A percentile compares a stretch with the other conserved stretches of the same genome.
Evolutionary conservation across 352 stramenopile species (phyloP).

Genomic region (Globisporangium lucens): DNA sequence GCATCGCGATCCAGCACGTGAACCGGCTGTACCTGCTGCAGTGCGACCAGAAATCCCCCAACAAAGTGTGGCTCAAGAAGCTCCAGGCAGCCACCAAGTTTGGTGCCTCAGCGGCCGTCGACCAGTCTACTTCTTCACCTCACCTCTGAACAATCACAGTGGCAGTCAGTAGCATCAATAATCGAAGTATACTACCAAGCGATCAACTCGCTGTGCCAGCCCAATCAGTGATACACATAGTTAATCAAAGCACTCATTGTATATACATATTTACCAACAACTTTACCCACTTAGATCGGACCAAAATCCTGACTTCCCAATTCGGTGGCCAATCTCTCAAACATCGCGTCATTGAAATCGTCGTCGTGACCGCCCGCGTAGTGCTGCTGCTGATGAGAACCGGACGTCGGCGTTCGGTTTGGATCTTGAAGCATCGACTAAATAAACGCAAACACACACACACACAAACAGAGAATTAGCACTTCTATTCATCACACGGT

Average conservation of each 20-base stretch:
- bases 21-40: slow-evolving; percentile 53
- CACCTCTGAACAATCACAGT: not conserved
- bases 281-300: slow-evolving; percentile 23
- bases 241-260: not conserved
- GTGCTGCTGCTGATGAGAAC: slow-evolving; percentile 13
- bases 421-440: slow-evolving; percentile 32
- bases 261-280: slow-evolving; percentile 11
- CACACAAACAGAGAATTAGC: not conserved
- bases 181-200: not conserved
- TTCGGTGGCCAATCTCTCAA: slow-evolving; percentile 40
- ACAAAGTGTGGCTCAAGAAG: slow-evolving; percentile 65
- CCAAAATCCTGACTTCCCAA: slow-evolving; percentile 39
- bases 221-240: too few species aligned
- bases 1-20: slow-evolving; percentile 42
- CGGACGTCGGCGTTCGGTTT: slow-evolving; percentile 7
- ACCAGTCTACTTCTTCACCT: not conserved
- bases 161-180: not conserved
- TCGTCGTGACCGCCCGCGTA: slow-evolving; percentile 26
- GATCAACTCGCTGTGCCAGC: too few species aligned
- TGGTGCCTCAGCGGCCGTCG: slow-evolving; percentile 1
- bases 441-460: not conserved
- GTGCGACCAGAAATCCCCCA: slow-evolving; percentile 38
- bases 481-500: not conserved
- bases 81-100: slow-evolving; percentile 46
- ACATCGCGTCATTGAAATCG: slow-evolving; percentile 45